phyloP scores from a whole-genome alignment of 306 rosid genomes.

The Vigna hirtella region DNA sequence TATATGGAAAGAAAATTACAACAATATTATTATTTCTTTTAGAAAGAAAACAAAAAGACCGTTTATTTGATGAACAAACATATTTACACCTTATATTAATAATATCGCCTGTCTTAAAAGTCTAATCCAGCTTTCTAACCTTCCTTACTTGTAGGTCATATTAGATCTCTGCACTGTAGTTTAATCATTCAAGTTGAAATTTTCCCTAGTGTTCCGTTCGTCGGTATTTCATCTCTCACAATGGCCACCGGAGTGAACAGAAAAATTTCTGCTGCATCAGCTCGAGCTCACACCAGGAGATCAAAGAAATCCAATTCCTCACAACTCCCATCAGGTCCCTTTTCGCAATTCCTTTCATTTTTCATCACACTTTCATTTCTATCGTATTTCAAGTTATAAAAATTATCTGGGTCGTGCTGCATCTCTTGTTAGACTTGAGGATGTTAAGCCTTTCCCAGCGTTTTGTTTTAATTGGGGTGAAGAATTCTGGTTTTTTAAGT shows the following conservation, averaged over 20 bases:
- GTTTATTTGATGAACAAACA: background rate
- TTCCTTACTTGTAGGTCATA: background rate
- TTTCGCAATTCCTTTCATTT: background rate
- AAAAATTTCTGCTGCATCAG: constrained; percentile 83
- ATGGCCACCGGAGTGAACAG: constrained; percentile 73
- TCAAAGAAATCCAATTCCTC: constrained; percentile 53
- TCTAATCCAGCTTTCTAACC: background rate
- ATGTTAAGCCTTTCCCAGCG: background rate
- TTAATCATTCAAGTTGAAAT: background rate
- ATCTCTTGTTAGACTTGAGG: background rate
- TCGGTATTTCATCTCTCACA: background rate
- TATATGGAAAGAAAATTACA: too few species aligned
- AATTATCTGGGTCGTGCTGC: background rate
- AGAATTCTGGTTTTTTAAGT: background rate
- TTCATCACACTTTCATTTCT: constrained; percentile 19
- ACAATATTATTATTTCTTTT: too few species aligned
- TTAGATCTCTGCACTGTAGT: constrained; percentile 2
- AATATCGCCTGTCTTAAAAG: too few species aligned
- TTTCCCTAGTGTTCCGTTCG: background rate
- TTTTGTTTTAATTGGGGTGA: background rate
- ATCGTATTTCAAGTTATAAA: background rate
- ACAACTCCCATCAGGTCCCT: constrained; percentile 64
- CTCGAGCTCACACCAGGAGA: constrained; percentile 77
- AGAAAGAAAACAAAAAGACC: background rate
- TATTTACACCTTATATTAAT: too few species aligned